Evolutionary conservation across 2,329 filamentous ascomycete species (phyloP).

Genomic region (Sclerotiophoma versabilis): DNA sequence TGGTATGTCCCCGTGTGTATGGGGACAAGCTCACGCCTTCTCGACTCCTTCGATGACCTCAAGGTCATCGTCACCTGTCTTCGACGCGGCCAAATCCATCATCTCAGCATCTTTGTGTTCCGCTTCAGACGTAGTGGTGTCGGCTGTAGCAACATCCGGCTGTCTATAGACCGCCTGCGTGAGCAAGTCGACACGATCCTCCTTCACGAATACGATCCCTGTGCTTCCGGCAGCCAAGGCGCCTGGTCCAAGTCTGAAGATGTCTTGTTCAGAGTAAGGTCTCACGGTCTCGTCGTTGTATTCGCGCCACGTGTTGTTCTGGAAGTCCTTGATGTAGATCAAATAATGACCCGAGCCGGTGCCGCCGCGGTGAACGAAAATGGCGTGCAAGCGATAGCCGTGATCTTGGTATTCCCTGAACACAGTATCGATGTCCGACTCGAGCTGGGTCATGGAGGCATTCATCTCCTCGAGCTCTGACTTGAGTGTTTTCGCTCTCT

Average conservation of each 20-base stretch:
- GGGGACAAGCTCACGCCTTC: slow-evolving; percentile 30
- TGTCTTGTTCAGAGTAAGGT: slow-evolving; percentile 68
- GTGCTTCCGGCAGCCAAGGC: slow-evolving; percentile 54
- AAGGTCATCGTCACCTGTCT: slow-evolving; percentile 20
- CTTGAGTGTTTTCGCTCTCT: slow-evolving; percentile 32
- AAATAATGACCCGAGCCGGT: slow-evolving; percentile 81
- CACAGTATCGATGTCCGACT: slow-evolving; percentile 60
- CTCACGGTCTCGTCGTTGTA: slow-evolving; percentile 91
- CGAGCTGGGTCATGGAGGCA: slow-evolving; percentile 54
- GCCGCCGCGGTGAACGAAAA: slow-evolving; percentile 86
- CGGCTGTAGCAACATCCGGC: slow-evolving; percentile 12
- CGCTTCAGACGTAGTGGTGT: not conserved
- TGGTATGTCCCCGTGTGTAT: not conserved
- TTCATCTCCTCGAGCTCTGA: slow-evolving; percentile 37
- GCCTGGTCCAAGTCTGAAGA: slow-evolving; percentile 71
- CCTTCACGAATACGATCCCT: slow-evolving; percentile 84
- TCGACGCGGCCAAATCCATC: slow-evolving; percentile 9
- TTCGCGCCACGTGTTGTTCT: slow-evolving; percentile 80
- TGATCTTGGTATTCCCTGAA: slow-evolving; percentile 70
- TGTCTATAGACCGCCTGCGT: slow-evolving; percentile 60
- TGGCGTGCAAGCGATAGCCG: slow-evolving; percentile 84
- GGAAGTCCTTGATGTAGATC: slow-evolving; percentile 94
- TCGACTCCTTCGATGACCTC: slow-evolving; percentile 39
- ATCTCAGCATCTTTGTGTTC: slow-evolving; percentile 17
- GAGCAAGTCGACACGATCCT: slow-evolving; percentile 66